Percentiles rank a stretch among this genome's conserved stretches.
phyloP scores from a whole-genome alignment of 805 yeast genomes.

The Danielia reshetovae region DNA sequence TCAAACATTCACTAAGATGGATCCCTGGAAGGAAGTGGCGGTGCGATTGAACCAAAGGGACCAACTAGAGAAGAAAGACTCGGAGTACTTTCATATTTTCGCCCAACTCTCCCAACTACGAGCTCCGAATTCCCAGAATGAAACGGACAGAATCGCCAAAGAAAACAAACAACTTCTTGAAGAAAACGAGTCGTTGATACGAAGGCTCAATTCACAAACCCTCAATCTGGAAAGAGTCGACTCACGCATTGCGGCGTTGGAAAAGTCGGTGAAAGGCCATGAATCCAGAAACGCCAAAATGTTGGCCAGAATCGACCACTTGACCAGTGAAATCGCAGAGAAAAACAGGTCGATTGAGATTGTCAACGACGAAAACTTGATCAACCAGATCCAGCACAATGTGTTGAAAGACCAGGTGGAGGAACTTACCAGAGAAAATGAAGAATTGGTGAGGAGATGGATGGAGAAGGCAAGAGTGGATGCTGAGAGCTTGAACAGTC shows the following conservation, averaged over 20 bases:
- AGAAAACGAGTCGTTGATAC: constrained; percentile 21
- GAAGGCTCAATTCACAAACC: constrained; percentile 23
- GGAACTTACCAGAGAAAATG: constrained; percentile 46
- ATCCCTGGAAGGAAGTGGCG: constrained; percentile 23
- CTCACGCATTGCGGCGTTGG: constrained; percentile 14
- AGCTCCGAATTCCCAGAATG: constrained; percentile 6
- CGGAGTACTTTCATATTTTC: constrained; percentile 31
- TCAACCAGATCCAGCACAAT: constrained; percentile 54
- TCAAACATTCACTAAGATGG: no score
- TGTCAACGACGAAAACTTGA: constrained; percentile 65
- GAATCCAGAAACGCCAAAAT: constrained; percentile 8
- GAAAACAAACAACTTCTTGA: constrained; percentile 18
- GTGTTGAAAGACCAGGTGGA: constrained; percentile 36
- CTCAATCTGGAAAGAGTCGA: constrained; percentile 24
- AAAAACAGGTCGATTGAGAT: constrained; percentile 56
- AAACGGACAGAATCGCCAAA: constrained; percentile 8
- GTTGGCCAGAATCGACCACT: constrained; percentile 16
- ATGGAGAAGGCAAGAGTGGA: constrained; percentile 44
- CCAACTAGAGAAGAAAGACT: constrained; percentile 28
- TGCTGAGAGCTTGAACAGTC: constrained; percentile 56
- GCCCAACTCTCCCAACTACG: constrained; percentile 21
- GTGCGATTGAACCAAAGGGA: constrained; percentile 28
- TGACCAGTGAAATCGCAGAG: constrained; percentile 30
- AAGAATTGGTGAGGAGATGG: constrained; percentile 45
- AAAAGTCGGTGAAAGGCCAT: constrained; percentile 5